A percentile compares a stretch with the other conserved stretches of the same genome.
Conservation (phyloP, 2,329 filamentous ascomycete genomes). For the Macrophomina phaseolina region DNA sequence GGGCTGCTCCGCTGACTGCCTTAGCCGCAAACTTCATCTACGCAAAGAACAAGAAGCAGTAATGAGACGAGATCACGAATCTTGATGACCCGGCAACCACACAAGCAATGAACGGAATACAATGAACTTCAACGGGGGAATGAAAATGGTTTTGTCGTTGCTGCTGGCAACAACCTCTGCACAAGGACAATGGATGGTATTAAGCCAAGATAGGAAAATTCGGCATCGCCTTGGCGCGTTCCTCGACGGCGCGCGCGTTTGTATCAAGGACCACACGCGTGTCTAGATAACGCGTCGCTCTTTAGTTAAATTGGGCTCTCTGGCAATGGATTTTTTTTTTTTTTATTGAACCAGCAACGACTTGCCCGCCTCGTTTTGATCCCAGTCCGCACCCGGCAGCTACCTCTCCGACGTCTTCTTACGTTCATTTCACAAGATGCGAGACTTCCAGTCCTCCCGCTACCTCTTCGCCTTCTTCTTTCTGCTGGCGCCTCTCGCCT, state of each 20-base stretch:
- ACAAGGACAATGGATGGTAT: not conserved
- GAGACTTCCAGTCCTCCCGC: not conserved
- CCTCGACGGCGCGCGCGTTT: not conserved
- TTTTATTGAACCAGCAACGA: no score
- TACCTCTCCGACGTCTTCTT: no score
- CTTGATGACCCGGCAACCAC: not conserved
- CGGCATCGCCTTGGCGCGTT: not conserved
- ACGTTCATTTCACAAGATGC: not conserved
- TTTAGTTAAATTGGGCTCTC: not conserved
- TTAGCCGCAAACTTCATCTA: conserved; percentile 54
- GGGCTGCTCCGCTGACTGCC: not conserved
- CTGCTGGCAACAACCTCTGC: not conserved
- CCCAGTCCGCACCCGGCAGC: not conserved
- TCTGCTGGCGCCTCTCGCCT: not conserved
- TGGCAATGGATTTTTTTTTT: not conserved
- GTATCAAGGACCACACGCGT: not conserved
- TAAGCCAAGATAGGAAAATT: not conserved
- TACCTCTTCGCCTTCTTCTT: not conserved
- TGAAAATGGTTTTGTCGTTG: not conserved
- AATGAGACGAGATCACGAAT: not conserved
- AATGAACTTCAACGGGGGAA: not conserved
- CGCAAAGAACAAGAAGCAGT: conserved; percentile 57
- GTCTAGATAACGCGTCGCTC: not conserved
- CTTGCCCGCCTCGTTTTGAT: not conserved
- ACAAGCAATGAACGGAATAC: not conserved